Evolutionary conservation across 169 alveolate species (phyloP).

Genomic region (Eimeria zaria): DNA sequence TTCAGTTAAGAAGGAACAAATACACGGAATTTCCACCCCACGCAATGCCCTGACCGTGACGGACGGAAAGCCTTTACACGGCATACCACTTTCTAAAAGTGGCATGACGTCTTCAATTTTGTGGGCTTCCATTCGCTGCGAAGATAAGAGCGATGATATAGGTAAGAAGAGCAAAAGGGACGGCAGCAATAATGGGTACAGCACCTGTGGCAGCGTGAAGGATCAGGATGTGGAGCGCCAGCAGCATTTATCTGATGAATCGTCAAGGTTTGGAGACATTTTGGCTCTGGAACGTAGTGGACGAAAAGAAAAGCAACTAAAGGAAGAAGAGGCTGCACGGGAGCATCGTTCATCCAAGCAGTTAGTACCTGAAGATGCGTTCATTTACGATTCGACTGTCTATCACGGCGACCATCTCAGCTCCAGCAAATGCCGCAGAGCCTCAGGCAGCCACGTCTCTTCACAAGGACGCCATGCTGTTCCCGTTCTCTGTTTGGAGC

Average conservation of each 20-base stretch:
- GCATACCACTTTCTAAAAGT: neutral
- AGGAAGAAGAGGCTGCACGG: neutral
- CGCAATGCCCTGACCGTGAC: slow-evolving; percentile 51
- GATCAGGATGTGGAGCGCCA: neutral
- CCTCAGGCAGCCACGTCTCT: neutral
- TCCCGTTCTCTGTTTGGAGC: slow-evolving; percentile 57
- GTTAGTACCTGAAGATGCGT: neutral
- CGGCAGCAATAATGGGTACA: slow-evolving; percentile 26
- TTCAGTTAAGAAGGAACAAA: neutral
- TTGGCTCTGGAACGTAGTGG: neutral
- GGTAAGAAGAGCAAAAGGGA: neutral
- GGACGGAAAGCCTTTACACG: slow-evolving; percentile 48
- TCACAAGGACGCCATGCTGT: slow-evolving; percentile 15
- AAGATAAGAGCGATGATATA: neutral
- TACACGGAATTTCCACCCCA: neutral
- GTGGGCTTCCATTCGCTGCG: neutral
- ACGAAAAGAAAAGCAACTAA: neutral
- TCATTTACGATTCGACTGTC: neutral
- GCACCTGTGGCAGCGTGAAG: neutral
- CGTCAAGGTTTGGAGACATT: neutral
- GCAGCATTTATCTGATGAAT: slow-evolving; percentile 1
- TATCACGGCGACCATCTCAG: neutral
- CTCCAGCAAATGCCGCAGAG: slow-evolving; percentile 33
- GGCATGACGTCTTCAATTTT: neutral
- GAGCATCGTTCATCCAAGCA: neutral